Conservation (phyloP, 805 yeast genomes). For the Saccharomyces jurei region DNA sequence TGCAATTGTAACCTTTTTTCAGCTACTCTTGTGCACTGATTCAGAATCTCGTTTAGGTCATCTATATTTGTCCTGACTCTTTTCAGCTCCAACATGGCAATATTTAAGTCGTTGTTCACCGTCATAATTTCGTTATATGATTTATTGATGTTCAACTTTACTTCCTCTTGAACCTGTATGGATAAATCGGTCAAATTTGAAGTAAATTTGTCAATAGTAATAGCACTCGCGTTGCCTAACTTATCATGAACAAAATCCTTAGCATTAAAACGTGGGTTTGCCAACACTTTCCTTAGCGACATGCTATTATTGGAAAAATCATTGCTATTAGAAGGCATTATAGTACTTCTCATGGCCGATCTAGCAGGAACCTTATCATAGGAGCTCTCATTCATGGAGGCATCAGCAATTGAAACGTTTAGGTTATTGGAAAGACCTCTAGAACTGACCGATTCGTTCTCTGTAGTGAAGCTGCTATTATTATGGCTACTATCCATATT, state of each 20-base stretch:
- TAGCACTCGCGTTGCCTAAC: conserved; percentile 57
- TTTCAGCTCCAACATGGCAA: conserved; percentile 59
- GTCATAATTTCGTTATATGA: conserved; percentile 55
- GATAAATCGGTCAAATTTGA: conserved; percentile 44
- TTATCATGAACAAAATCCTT: conserved; percentile 40
- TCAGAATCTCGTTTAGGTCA: conserved; percentile 52
- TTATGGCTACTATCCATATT: not conserved
- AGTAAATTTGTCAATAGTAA: conserved; percentile 64
- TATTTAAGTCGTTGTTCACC: conserved; percentile 50
- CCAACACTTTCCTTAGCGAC: conserved; percentile 28
- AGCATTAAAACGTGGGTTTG: conserved; percentile 40
- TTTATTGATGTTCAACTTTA: conserved; percentile 50
- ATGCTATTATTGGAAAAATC: not conserved
- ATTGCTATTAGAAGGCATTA: not conserved
- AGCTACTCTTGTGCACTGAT: conserved; percentile 54
- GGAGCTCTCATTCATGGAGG: not conserved
- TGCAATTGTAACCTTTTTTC: conserved; percentile 46
- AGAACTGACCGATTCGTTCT: not conserved
- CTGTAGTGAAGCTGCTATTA: conserved; percentile 2
- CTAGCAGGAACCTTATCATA: not conserved
- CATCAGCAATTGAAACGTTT: not conserved
- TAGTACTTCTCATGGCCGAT: not conserved
- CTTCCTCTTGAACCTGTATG: conserved; percentile 44
- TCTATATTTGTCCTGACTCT: conserved; percentile 51
- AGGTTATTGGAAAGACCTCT: not conserved